Evolutionary conservation across 208 protist genomes (phyloP).

Genomic region (Trypanosoma avium): DNA sequence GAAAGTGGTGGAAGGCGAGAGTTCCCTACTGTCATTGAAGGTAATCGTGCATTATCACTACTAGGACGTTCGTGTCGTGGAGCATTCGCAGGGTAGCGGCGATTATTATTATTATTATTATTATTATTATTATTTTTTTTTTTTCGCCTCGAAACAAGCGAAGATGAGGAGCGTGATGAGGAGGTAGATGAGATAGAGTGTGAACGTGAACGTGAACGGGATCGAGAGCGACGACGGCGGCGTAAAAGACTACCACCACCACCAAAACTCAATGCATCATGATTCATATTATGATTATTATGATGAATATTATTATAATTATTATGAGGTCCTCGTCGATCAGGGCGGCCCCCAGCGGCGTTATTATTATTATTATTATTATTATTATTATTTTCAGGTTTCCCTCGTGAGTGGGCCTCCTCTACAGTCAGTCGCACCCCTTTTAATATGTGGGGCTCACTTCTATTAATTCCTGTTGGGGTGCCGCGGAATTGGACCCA

Average conservation of each 20-base stretch:
- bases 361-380: too few relatives aligned
- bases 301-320: not conserved
- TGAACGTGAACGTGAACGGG: conserved; percentile 11
- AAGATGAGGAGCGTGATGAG: not conserved
- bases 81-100: not conserved
- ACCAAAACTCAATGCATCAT: not conserved
- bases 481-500: conserved; percentile 40
- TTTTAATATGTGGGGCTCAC: conserved; percentile 21
- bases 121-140: too few relatives aligned
- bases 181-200: conserved; percentile 5
- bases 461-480: not conserved
- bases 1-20: conserved; percentile 20
- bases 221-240: conserved; percentile 15
- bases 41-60: conserved; percentile 1
- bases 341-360: too few relatives aligned
- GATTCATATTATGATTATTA: not conserved
- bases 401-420: conserved; percentile 2
- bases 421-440: conserved; percentile 29
- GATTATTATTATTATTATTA: too few relatives aligned
- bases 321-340: too few relatives aligned
- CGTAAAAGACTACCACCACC: not conserved
- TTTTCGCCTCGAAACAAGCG: not conserved
- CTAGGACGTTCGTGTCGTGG: not conserved
- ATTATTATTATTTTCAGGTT: too few relatives aligned
- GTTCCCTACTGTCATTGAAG: conserved; percentile 1